These are phyloP conservation scores for Linnemannia exigua DNA, from an alignment of 192 early-diverging fungal species.

Conservation along the genomic window DNA sequence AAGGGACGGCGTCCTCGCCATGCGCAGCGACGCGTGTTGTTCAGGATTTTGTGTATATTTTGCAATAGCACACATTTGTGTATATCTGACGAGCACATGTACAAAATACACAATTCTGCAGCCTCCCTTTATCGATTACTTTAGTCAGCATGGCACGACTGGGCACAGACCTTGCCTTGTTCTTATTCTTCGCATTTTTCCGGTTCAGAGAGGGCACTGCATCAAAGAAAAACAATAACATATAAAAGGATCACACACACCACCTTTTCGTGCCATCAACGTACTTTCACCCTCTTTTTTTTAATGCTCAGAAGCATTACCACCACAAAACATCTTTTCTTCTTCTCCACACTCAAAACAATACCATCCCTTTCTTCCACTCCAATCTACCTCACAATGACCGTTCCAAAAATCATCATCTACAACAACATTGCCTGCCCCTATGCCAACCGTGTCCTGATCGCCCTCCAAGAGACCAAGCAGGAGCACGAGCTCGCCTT, in stretches of 20 bases:
- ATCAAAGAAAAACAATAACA: neutral
- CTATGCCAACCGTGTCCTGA: conserved; percentile 70
- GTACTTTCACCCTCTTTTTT: neutral
- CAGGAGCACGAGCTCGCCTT: conserved; percentile 61
- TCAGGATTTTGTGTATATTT: too few relatives aligned
- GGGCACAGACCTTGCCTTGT: neutral
- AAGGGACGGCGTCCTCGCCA: too few relatives aligned
- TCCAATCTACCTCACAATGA: neutral
- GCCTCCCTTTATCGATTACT: neutral
- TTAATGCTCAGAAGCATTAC: neutral
- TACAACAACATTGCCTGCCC: conserved; percentile 69
- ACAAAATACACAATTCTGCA: too few relatives aligned
- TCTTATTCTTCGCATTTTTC: neutral
- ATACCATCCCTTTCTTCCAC: neutral
- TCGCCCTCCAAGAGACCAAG: conserved; percentile 67
- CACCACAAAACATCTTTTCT: neutral
- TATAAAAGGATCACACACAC: neutral
- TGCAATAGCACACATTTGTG: too few relatives aligned
- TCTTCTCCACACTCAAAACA: neutral
- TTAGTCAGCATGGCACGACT: neutral
- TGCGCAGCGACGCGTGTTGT: too few relatives aligned
- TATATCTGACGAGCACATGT: too few relatives aligned
- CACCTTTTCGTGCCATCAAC: neutral
- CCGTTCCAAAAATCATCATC: conserved; percentile 54
- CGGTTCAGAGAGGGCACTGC: neutral